phyloP scores from a whole-genome alignment of 2,329 filamentous ascomycete genomes.

The Drechslerella stenobrocha region DNA sequence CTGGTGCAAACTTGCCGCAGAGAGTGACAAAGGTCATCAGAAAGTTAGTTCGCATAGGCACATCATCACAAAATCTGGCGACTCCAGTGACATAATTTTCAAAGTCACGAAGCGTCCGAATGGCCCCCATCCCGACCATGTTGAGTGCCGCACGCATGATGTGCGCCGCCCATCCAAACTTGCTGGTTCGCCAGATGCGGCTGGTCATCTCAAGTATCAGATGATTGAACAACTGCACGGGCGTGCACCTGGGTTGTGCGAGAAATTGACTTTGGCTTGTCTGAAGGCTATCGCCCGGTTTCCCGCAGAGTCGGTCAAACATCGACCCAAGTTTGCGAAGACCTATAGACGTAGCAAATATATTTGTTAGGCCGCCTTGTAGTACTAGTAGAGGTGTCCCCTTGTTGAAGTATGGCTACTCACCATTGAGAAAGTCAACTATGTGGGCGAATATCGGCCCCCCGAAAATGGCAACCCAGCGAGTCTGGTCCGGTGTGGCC shows the following conservation, averaged over 20 bases:
- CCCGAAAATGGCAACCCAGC: constrained; percentile 23
- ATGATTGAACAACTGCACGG: constrained; percentile 23
- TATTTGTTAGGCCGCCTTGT: constrained; percentile 4
- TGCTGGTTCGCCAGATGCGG: constrained; percentile 23
- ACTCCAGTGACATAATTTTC: constrained; percentile 33
- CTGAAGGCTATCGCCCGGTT: constrained; percentile 3
- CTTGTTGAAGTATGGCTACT: neutral
- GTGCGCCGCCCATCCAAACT: constrained; percentile 31
- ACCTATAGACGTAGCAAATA: constrained; percentile 13
- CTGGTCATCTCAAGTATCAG: constrained; percentile 27
- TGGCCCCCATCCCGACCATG: constrained; percentile 38
- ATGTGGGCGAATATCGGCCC: constrained; percentile 30
- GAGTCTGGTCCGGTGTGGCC: neutral
- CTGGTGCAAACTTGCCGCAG: constrained; percentile 26
- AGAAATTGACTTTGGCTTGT: neutral
- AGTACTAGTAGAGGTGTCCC: neutral
- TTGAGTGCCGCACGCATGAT: constrained; percentile 41
- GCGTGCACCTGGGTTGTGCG: constrained; percentile 1
- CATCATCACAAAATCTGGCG: constrained; percentile 33
- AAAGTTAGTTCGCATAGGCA: constrained; percentile 20
- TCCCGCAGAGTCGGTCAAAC: constrained; percentile 12
- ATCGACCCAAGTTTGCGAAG: constrained; percentile 27
- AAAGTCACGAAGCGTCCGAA: constrained; percentile 32
- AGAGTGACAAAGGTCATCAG: constrained; percentile 22
- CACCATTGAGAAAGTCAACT: constrained; percentile 33